phyloP scores from a whole-genome alignment of 2,329 filamentous ascomycete species.

The Cercospora zeae-maydis region DNA sequence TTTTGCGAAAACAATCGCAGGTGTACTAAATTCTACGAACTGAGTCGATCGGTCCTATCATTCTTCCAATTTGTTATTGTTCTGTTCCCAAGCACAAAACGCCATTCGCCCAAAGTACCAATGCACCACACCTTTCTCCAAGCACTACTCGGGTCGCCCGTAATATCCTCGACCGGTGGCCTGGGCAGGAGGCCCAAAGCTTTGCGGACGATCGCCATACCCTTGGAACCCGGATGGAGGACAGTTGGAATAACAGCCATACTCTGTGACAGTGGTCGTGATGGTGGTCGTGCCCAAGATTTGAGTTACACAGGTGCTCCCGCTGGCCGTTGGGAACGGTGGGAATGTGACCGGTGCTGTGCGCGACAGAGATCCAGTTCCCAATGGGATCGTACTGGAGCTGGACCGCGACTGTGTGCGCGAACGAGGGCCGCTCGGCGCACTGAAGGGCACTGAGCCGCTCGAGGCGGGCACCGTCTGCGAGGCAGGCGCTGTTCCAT shows the following conservation, averaged over 20 bases:
- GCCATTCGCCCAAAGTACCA: too few relatives aligned
- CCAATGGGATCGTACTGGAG: slow-evolving; percentile 6
- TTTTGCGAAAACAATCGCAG: background rate
- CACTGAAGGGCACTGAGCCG: slow-evolving; percentile 13
- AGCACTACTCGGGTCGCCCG: background rate
- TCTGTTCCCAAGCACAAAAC: background rate
- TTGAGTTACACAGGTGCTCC: slow-evolving; percentile 23
- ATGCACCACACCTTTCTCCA: background rate
- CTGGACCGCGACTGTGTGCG: slow-evolving; percentile 9
- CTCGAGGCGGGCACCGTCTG: background rate
- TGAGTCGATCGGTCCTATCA: background rate
- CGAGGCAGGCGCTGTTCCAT: background rate
- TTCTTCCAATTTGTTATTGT: background rate
- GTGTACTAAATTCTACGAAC: background rate
- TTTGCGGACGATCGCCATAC: slow-evolving; percentile 11
- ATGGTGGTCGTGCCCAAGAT: slow-evolving; percentile 27
- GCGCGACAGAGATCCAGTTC: slow-evolving; percentile 6
- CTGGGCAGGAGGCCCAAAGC: slow-evolving; percentile 17
- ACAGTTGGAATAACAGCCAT: slow-evolving; percentile 24
- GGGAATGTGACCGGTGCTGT: slow-evolving; percentile 16
- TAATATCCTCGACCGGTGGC: background rate
- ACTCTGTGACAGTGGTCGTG: slow-evolving; percentile 23
- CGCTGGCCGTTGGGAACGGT: slow-evolving; percentile 18
- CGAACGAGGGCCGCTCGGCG: slow-evolving; percentile 14
- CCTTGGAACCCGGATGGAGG: slow-evolving; percentile 13